Evolutionary conservation across 1,284 basidiomycete species (phyloP).

Genomic region (Boletus calvinii): DNA sequence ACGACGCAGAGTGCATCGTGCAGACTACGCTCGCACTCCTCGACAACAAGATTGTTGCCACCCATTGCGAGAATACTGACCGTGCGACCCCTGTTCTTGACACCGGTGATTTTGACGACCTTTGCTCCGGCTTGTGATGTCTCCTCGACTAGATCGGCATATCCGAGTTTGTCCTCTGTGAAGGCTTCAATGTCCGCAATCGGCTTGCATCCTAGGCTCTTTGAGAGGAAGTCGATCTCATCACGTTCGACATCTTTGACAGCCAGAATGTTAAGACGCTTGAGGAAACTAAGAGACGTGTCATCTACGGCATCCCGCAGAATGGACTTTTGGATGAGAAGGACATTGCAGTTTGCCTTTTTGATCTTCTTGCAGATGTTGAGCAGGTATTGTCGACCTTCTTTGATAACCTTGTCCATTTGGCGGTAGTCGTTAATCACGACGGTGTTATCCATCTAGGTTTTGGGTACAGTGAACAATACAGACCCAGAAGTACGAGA

Average conservation of each 20-base stretch:
- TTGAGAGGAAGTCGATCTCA: slow-evolving; percentile 97
- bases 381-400: slow-evolving; percentile 96
- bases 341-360: slow-evolving; percentile 98
- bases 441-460: slow-evolving; percentile 99
- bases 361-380: slow-evolving; percentile 99
- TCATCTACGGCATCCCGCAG: slow-evolving; percentile 98
- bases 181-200: slow-evolving; percentile 98
- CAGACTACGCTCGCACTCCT: slow-evolving; percentile 95
- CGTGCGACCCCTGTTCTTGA: slow-evolving; percentile 94
- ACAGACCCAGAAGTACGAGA: background rate
- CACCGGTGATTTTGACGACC: slow-evolving; percentile 92
- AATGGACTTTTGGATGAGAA: slow-evolving; percentile 99
- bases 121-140: slow-evolving; percentile 82
- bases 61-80: slow-evolving; percentile 97
- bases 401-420: slow-evolving; percentile 99
- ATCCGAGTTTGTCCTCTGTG: slow-evolving; percentile 98
- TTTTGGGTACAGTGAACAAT: background rate
- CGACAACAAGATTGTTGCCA: slow-evolving; percentile 90
- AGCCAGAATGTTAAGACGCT: slow-evolving; percentile 95
- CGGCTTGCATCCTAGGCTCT: slow-evolving; percentile 94
- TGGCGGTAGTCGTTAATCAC: slow-evolving; percentile 99
- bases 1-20: slow-evolving; percentile 99
- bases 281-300: slow-evolving; percentile 97
- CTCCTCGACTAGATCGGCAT: slow-evolving; percentile 96
- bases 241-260: slow-evolving; percentile 99